Evolutionary conservation across 192 early-diverging fungal genomes (phyloP).

Genomic region (Coemansia sp.): DNA sequence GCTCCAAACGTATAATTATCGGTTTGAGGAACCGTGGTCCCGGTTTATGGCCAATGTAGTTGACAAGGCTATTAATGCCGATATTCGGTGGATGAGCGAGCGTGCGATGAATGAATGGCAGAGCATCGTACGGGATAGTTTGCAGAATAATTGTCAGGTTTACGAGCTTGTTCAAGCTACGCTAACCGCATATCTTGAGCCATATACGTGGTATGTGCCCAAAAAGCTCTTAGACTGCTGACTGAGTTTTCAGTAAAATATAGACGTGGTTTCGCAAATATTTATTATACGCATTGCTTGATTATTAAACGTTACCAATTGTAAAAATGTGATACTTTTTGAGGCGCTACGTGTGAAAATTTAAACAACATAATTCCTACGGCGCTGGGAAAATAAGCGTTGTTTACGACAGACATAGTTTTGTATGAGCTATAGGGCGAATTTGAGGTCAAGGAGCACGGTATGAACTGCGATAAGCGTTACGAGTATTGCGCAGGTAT

Average conservation of each 20-base stretch:
- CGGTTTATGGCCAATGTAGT: slow-evolving; percentile 27
- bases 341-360: too few relatives aligned
- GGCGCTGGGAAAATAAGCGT: too few relatives aligned
- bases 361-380: too few relatives aligned
- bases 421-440: too few relatives aligned
- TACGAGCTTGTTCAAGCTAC: not conserved
- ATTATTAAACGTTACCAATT: too few relatives aligned
- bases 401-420: too few relatives aligned
- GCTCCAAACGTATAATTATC: slow-evolving; percentile 7
- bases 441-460: too few relatives aligned
- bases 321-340: too few relatives aligned
- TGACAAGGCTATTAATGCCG: slow-evolving; percentile 1
- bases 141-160: not conserved
- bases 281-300: too few relatives aligned
- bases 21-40: slow-evolving; percentile 32
- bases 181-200: not conserved
- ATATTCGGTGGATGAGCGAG: slow-evolving; percentile 22
- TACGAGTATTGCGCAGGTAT: too few relatives aligned
- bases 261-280: too few relatives aligned
- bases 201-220: not conserved
- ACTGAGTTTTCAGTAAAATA: not conserved
- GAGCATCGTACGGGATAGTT: not conserved
- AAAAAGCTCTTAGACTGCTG: not conserved
- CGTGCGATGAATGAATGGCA: slow-evolving; percentile 15
- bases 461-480: too few relatives aligned